These are phyloP conservation scores for Sugiyamaella paludigena DNA, from an alignment of 1,139 yeast genomes.

Conservation along the genomic window DNA sequence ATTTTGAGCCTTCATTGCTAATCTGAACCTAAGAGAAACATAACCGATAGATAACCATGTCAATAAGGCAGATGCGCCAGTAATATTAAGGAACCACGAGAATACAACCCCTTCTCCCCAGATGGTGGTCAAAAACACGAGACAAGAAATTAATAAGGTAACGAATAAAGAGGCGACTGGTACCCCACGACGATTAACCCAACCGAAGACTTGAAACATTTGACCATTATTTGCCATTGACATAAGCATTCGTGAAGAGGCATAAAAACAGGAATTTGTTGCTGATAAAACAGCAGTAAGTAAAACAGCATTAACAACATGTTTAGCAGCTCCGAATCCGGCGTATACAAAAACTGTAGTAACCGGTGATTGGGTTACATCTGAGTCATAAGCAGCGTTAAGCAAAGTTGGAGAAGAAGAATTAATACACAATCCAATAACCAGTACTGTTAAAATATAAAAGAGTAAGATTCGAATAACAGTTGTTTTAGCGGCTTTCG, in stretches of 20 bases:
- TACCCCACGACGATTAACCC: constrained; percentile 51
- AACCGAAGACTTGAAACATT: constrained; percentile 47
- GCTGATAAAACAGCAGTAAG: constrained; percentile 52
- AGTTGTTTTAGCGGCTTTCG: constrained; percentile 72
- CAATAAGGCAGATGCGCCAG: constrained; percentile 54
- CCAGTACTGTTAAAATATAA: constrained; percentile 66
- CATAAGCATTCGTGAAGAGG: constrained; percentile 54
- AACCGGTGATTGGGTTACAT: constrained; percentile 51
- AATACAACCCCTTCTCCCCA: constrained; percentile 45
- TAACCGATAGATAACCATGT: constrained; percentile 53
- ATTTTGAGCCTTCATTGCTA: constrained; percentile 50
- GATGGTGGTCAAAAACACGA: constrained; percentile 40
- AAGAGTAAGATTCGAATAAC: constrained; percentile 69
- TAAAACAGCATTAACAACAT: constrained; percentile 50
- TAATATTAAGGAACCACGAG: constrained; percentile 54
- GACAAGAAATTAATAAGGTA: constrained; percentile 47
- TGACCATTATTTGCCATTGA: constrained; percentile 54
- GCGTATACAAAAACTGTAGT: constrained; percentile 57
- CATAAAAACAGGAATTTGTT: constrained; percentile 56
- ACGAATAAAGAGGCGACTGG: constrained; percentile 50
- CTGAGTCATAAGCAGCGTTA: constrained; percentile 36
- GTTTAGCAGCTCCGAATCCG: constrained; percentile 44
- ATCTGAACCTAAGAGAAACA: constrained; percentile 50
- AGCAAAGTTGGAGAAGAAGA: constrained; percentile 43
- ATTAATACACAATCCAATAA: constrained; percentile 58